Percentiles rank a stretch among this genome's conserved stretches.
Conservation (phyloP, 2,329 filamentous ascomycete species). For the Penicillium occitanis region DNA sequence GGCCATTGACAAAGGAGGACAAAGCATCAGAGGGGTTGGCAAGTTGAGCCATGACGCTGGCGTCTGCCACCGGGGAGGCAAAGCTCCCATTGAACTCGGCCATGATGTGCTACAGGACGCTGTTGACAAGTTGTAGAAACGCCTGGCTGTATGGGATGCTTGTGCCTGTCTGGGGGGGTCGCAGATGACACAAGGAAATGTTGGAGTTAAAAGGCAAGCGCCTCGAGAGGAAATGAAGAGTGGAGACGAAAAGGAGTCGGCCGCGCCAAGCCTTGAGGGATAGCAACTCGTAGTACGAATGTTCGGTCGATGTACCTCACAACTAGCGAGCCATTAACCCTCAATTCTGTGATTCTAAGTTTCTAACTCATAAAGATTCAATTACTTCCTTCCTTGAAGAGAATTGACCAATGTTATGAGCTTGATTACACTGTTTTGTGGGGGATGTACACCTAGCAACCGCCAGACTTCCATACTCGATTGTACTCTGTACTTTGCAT, state of each 20-base stretch:
- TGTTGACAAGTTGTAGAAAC: not conserved
- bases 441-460: not conserved
- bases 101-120: constrained; percentile 28
- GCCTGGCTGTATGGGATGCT: not conserved
- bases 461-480: not conserved
- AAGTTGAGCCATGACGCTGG: constrained; percentile 59
- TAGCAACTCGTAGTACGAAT: not conserved
- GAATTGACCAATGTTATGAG: not conserved
- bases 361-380: not conserved
- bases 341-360: not conserved
- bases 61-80: constrained; percentile 66
- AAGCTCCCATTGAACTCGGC: constrained; percentile 64
- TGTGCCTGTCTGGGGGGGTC: not conserved
- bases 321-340: not conserved
- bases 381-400: not conserved
- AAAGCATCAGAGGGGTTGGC: constrained; percentile 47
- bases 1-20: constrained; percentile 55
- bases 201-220: not conserved
- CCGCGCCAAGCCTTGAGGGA: constrained; percentile 16
- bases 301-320: not conserved
- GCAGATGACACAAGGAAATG: not conserved
- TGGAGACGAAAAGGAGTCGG: constrained; percentile 20
- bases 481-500: constrained; percentile 2
- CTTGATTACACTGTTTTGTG: not conserved
- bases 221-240: constrained; percentile 1